These are phyloP conservation scores for Aspergillus coremiiformis DNA, from an alignment of 495 filamentous ascomycete genomes.

Conservation along the genomic window DNA sequence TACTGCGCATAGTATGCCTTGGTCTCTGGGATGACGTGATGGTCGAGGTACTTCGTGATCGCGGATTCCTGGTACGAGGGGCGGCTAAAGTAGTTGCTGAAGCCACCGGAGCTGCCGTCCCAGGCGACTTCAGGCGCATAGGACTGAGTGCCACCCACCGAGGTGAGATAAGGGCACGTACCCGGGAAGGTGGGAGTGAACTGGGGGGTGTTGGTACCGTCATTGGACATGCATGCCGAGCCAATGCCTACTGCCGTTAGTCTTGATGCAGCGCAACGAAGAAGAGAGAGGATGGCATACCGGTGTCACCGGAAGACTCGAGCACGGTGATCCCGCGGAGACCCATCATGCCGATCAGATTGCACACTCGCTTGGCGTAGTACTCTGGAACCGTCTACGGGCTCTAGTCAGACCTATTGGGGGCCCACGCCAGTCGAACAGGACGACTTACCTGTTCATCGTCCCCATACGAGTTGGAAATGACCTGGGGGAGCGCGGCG, in stretches of 20 bases:
- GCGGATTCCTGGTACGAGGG: constrained; percentile 54
- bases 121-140: constrained; percentile 47
- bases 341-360: constrained; percentile 59
- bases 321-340: constrained; percentile 60
- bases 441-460: constrained; percentile 44
- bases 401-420: background rate
- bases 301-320: constrained; percentile 57
- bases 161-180: constrained; percentile 58
- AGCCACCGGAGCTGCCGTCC: constrained; percentile 52
- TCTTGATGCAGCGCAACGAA: constrained; percentile 17
- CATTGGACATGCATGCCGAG: constrained; percentile 50
- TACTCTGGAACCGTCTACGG: constrained; percentile 53
- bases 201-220: constrained; percentile 50
- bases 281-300: constrained; percentile 33
- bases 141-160: constrained; percentile 53
- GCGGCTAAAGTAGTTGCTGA: constrained; percentile 54
- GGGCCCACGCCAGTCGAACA: too few relatives aligned
- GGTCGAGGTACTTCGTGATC: constrained; percentile 45
- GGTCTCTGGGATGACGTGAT: constrained; percentile 28
- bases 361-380: constrained; percentile 61
- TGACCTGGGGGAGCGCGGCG: constrained; percentile 53
- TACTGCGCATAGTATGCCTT: constrained; percentile 33
- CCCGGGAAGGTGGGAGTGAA: constrained; percentile 59
- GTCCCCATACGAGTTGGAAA: constrained; percentile 67
- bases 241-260: constrained; percentile 36